Evolutionary conservation across 2,329 filamentous ascomycete species (phyloP), one percentile per base, ranked within the genome.

Genomic region (Mollisia scopiformis): DNA sequence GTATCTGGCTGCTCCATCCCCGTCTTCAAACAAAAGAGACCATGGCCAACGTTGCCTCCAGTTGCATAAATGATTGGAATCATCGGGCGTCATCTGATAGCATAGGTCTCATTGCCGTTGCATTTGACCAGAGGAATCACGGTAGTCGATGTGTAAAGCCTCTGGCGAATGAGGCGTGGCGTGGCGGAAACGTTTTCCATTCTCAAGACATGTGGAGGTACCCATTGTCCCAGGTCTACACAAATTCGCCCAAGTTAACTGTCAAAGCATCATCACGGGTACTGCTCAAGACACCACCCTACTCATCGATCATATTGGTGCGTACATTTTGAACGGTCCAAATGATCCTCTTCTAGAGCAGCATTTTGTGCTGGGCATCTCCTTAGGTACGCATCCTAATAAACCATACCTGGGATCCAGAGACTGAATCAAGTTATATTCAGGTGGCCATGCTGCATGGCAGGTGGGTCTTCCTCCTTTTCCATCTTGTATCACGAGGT

Each of bases 111-210:
- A 88, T 98, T 53, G 93, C 91, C 2, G 84, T 93, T 13, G 85
- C 89, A 2, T 96, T 97, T 75, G 95, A 98, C 77, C 93, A 97
- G 79, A 85, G 94, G 49, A 98, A 98, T 75, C 95, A 98, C 76
- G 95, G 95, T 27, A 83, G 84, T 2, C 81, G 95, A 57, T 76
- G 87, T 61, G 84, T 94, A 1, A 82, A 88, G 68, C 77, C 84
- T 7, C 68, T 82, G 19, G 87, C 89, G 27, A 98, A 97, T 74
- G 81, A 88, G 68, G 82, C 89, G 3, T 98, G 93, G 92, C 46
- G 85, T 43, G 76, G 84, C 33, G 92, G 92, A 25, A 78, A 85
- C 39, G 92, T 92, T 30, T 84, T 82, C 6, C 95, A 98, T 78
- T 94, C 93, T 0, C 87, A 92, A 72, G 95, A 99, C 75, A 97